Base-by-base conservation (phyloP, 495 filamentous ascomycete genomes). In the Penicillium robsamsonii region DNA sequence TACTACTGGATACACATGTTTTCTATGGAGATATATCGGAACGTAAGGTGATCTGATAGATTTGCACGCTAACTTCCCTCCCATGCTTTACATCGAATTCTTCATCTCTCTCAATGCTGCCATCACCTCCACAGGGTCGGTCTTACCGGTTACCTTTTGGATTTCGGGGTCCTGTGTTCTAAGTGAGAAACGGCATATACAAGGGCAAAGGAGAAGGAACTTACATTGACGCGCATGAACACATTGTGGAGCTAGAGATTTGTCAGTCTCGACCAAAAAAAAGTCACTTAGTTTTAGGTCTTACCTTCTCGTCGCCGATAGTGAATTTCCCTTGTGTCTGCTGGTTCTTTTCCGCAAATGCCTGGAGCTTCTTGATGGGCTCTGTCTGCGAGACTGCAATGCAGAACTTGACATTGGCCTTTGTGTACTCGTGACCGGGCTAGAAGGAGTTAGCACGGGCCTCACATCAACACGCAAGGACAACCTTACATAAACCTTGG, bases 341-440 rank as follows among this genome's bases (percentile, higher is more conserved):
- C 75, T 84, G 72, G 68, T 96, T 91, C 49, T 80, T 75, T 18
- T 90, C 82, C 6, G 91, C 89, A 70, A 92, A 96, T 0, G 81
- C 75, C 50, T 85, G 72, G 27, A 98, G 76, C 60, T 86, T 87
- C 80, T 87, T 85, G 53, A 96, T 83, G 0, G 91, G 79, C 27
- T 89, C 87, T 17, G 80, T 85, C 56, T 89, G 81, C 25, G 86
- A 77, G 8, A 97, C 86, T 11, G 83, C 85, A 33, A 88, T 66
- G 49, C 83, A 86, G 64, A 98, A 98, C 69, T 88, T 90, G 62
- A 92, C 89, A 64, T 98, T 98, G 37, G 84, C 80, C 67, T 94
- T 96, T 40, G 95, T 98, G 73, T 98, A 97, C 70, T 96, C 92
- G 63, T 97, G 92, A n/a, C 91, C 92, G 18, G 91, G 90, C 89